phyloP scores from a whole-genome alignment of 2,329 filamentous ascomycete genomes.

The Epichloe sp. region DNA sequence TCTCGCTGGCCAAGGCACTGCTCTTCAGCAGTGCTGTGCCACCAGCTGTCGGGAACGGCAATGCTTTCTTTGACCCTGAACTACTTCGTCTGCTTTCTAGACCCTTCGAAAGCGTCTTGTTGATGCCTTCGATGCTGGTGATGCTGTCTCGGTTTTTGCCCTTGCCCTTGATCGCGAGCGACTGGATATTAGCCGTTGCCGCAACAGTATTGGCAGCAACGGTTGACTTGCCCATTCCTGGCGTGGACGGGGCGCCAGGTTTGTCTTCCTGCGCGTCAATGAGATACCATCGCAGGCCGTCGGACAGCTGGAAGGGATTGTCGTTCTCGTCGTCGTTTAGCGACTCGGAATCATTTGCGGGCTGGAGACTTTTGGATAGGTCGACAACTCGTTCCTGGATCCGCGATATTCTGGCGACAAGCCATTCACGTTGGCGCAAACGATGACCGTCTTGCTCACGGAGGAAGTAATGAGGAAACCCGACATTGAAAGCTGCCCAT shows the following conservation, averaged over 20 bases:
- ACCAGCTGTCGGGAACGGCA: slow-evolving; percentile 36
- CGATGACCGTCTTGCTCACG: slow-evolving; percentile 85
- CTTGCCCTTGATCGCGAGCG: slow-evolving; percentile 32
- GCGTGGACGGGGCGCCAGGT: slow-evolving; percentile 78
- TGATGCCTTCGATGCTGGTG: slow-evolving; percentile 56
- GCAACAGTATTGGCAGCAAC: slow-evolving; percentile 80
- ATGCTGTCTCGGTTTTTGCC: slow-evolving; percentile 32
- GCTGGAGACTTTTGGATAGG: slow-evolving; percentile 62
- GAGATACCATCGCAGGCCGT: slow-evolving; percentile 91
- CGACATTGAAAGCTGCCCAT: slow-evolving; percentile 97
- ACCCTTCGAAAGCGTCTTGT: slow-evolving; percentile 71
- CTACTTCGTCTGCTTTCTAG: slow-evolving; percentile 86
- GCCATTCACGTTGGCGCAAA: slow-evolving; percentile 64
- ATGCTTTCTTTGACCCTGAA: slow-evolving; percentile 66
- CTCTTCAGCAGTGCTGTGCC: slow-evolving; percentile 32
- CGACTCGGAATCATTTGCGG: slow-evolving; percentile 34
- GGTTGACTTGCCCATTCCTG: slow-evolving; percentile 81
- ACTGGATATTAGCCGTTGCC: slow-evolving; percentile 60
- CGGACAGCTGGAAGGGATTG: slow-evolving; percentile 92
- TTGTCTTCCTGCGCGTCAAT: slow-evolving; percentile 92
- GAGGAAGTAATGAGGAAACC: slow-evolving; percentile 92
- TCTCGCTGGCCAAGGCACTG: slow-evolving; percentile 43
- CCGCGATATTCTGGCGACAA: slow-evolving; percentile 85
- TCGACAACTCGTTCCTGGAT: slow-evolving; percentile 91
- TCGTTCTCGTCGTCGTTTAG: slow-evolving; percentile 64